Base-by-base conservation (phyloP, 805 yeast genomes). In the Hanseniaspora meyeri region DNA sequence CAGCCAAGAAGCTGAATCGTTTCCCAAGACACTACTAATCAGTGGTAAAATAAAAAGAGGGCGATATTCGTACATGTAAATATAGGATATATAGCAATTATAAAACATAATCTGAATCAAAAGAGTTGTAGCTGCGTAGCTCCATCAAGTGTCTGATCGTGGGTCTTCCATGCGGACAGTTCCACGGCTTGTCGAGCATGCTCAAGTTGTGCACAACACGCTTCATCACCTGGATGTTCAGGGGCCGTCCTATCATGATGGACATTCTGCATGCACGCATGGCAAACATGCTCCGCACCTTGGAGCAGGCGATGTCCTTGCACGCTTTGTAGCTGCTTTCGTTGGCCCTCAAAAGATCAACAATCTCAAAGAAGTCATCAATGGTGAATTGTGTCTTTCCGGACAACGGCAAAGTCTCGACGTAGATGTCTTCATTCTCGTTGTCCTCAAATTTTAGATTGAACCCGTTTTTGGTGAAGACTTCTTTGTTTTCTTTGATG, bases 161-260 rank as follows among this genome's bases (percentile, higher is more conserved):
- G 0, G 98, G 99, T 60, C 99, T 73, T 0, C 99, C 98, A 69
- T 93, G 99, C 0, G 99, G 99, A 64, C 89, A 82, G 62, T 83
- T 85, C 98, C 99, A 93, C 0, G 99, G 99, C 65, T 87, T 87
- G 59, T 88, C 90, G 40, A 93, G 72, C 0, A 67, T 71, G 12
- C 91, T 79, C 53, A 93, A 71, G 63, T 88, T 77, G 34, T 71
- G 66, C 6, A 93, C 90, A 2, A 93, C 80, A 40, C 64, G 71
- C 1, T 68, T 65, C 99, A 93, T 93, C 8, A 80, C 77, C 9
- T 67, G 72, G 34, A 55, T 61, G 8, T 73, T 75, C 47, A 93
- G 72, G 4, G 83, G 78, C 60, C 77, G 82, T 0, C 99, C 99
- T 49, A 93, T 82, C 99, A 93, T 93, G 31, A 91, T 87, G 61